A percentile compares a stretch with the other conserved stretches of the same genome.
These are phyloP conservation scores for Gossypium gossypioides DNA, from an alignment of 441 rosid genomes.

Conservation along the genomic window DNA sequence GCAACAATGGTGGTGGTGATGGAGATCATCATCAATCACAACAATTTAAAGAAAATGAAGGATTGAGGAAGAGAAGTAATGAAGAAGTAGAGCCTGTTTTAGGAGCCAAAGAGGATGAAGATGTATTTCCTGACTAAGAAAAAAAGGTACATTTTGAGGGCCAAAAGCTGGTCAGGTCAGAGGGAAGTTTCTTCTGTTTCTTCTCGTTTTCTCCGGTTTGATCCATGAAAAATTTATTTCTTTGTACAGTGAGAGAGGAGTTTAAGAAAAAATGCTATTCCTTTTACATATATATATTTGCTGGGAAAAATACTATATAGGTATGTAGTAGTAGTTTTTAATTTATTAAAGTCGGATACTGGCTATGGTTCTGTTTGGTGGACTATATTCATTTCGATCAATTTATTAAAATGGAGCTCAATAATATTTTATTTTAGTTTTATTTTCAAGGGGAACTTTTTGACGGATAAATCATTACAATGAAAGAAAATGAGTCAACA, in stretches of 20 bases:
- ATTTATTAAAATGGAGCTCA: not conserved
- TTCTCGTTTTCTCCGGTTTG: not conserved
- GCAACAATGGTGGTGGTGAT: conserved; percentile 11
- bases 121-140: not conserved
- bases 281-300: conserved; percentile 16
- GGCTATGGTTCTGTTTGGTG: not conserved
- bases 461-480: too few species aligned
- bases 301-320: conserved; percentile 2
- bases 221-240: not conserved
- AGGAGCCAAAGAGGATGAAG: conserved; percentile 20
- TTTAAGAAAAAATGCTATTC: conserved; percentile 22
- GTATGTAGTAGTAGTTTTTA: not conserved
- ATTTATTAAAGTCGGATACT: not conserved
- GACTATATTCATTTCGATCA: not conserved
- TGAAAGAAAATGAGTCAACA: too few species aligned
- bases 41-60: conserved; percentile 17
- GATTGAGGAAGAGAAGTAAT: conserved; percentile 1
- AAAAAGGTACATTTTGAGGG: conserved; percentile 1
- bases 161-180: not conserved
- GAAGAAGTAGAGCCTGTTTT: conserved; percentile 13
- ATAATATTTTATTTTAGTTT: not conserved
- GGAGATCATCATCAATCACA: not conserved
- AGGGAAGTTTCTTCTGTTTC: not conserved
- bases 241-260: conserved; percentile 21
- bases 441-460: not conserved